Base-by-base conservation (phyloP, 805 yeast species). In the Saturnispora halmiae region DNA sequence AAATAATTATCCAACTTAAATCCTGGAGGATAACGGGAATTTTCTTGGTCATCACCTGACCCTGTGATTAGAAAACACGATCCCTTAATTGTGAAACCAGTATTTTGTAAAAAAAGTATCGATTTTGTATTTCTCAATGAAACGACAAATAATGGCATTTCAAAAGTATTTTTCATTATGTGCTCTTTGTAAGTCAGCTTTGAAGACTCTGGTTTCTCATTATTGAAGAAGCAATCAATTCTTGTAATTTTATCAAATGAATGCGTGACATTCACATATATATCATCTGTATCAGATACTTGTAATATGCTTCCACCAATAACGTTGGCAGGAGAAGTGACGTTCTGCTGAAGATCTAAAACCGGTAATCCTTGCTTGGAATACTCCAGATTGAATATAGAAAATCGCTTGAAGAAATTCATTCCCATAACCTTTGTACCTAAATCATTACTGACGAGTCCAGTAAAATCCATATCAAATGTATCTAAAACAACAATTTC, bases 131-230 rank as follows among this genome's bases (percentile, higher is more conserved):
- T 42, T 22, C 34, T 36, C 3, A 59, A 42, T 2, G 63, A 53
- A 11, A 59, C 38, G 34, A 57, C 29, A 29, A 51, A 51, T 14
- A 47, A 36, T 1, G 66, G 66, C 1, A 58, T 28, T 19, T 52
- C 56, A 41, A 57, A 56, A 8, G 49, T 44, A 25, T 49, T 53
- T n/a, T 29, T 41, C 47, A 46, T 41, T 3, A 39, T 22, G 30
- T 36, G 38, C n/a, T 19, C 27, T 4, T 31, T 26, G 6, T 10
- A 27, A 5, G 11, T 25, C 6, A 39, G 22, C 11, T 33, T 39
- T 9, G 28, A 19, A 8, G 5, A 15, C 8, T 14, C 13, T 4
- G 30, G 16, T 3, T 40, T 27, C 6, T 34, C 30, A 22, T 34
- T 16, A 10, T 40, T 40, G 11, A 38, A 34, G 18, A 22, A 40